Evolutionary conservation across 1,139 yeast species (phyloP), one percentile per base, ranked within the genome.

Genomic region (Saccharomyces pastorianus): DNA sequence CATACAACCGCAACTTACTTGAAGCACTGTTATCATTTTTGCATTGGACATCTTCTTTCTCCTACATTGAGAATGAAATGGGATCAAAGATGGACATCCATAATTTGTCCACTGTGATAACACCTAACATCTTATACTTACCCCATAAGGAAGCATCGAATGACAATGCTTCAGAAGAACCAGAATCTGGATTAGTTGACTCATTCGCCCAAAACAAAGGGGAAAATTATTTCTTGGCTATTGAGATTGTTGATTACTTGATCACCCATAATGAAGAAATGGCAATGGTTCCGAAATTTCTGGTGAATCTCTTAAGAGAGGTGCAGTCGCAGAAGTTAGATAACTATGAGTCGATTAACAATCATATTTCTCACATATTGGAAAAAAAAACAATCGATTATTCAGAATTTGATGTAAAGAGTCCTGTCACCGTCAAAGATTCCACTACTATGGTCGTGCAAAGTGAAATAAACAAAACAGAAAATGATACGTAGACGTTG

Each of bases 21-120:
- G 99, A 95, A 67, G 96, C 91, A 4, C 73, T 95, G 52, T 76
- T 91, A 42, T 84, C 85, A 59, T 95, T 95, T 69, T 81, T 95
- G 69, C 85, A 85, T 69, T 93, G 99, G 98, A 95, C 91, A 1
- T 91, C 98, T 0, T 88, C 98, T 6, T 95, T 95, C 72, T 88
- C 98, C 1, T 93, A 88, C 62, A 81, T 87, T 58, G 95, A 86
- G 64, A 89, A 86, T 63, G 88, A 85, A 61, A 81, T 81, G 27
- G 99, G 99, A 0, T 90, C 97, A 6, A 93, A 91, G 73, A 95
- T 95, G 99, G 98, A 93, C 68, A 81, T 87, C 34, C 96, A 91
- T 67, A 95, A 95, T 68, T 76, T 95, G 58, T 96, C 99, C 1
- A 93, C 99, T 0, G 99, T 95, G 4, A 79, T 95, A 53, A 88